These are phyloP conservation scores for Fusarium sp. DNA, from an alignment of 2,329 filamentous ascomycete genomes.

Conservation along the genomic window DNA sequence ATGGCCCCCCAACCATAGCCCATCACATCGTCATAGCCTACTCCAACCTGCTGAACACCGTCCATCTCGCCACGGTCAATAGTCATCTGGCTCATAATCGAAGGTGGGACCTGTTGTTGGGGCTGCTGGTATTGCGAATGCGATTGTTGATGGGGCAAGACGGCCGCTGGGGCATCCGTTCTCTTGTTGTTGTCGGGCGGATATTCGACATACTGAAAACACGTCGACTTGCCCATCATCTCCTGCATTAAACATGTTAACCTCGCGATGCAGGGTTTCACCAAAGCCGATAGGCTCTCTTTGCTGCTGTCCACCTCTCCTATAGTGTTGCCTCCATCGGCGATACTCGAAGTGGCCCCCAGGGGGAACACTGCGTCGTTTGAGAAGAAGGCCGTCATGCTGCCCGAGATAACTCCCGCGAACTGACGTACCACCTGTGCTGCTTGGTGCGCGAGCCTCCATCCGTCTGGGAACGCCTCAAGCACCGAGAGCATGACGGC, in stretches of 20 bases:
- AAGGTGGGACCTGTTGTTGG: background rate
- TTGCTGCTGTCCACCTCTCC: slow-evolving; percentile 3
- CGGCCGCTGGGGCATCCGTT: background rate
- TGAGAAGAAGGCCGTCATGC: slow-evolving; percentile 7
- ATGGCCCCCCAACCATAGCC: slow-evolving; percentile 6
- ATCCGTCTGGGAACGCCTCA: slow-evolving; percentile 53
- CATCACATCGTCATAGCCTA: slow-evolving; percentile 8
- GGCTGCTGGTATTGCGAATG: slow-evolving; percentile 2
- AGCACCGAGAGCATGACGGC: slow-evolving; percentile 49
- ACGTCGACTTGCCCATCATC: slow-evolving; percentile 48
- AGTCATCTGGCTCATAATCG: background rate
- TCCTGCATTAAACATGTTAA: slow-evolving; percentile 48
- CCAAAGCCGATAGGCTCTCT: slow-evolving; percentile 2
- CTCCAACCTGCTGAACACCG: background rate
- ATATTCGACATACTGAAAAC: slow-evolving; percentile 3
- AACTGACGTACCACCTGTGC: slow-evolving; percentile 51
- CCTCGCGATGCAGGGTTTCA: slow-evolving; percentile 1
- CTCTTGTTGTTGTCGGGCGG: background rate
- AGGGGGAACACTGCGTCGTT: slow-evolving; percentile 3
- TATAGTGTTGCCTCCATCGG: background rate
- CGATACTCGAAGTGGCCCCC: background rate
- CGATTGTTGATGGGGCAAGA: background rate
- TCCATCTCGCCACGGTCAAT: slow-evolving; percentile 1
- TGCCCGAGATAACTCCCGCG: slow-evolving; percentile 8
- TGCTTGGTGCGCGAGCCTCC: slow-evolving; percentile 50